A percentile compares a stretch with the other conserved stretches of the same genome.
phyloP scores from a whole-genome alignment of 2,329 filamentous ascomycete genomes.

The Aspergillus sojae region DNA sequence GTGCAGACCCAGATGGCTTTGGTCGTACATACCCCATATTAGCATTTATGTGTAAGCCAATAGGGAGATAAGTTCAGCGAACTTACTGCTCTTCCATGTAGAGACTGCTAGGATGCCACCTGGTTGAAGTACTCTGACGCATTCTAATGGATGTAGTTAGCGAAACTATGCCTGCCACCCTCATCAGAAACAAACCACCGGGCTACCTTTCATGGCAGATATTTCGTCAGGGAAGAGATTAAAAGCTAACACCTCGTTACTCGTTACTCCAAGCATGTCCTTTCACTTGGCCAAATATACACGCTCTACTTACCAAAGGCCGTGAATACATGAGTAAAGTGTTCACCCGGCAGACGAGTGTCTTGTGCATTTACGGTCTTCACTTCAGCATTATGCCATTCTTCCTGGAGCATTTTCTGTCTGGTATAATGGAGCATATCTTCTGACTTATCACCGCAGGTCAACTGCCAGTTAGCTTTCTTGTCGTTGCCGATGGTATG shows the following conservation, averaged over 20 bases:
- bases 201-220: slow-evolving; percentile 39
- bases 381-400: slow-evolving; percentile 52
- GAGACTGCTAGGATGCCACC: slow-evolving; percentile 39
- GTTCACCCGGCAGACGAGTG: slow-evolving; percentile 41
- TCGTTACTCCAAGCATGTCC: neutral
- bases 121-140: slow-evolving; percentile 36
- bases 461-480: slow-evolving; percentile 48
- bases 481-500: slow-evolving; percentile 40
- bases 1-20: slow-evolving; percentile 32
- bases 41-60: neutral
- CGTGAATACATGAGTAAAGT: slow-evolving; percentile 51
- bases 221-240: slow-evolving; percentile 51
- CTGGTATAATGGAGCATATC: slow-evolving; percentile 47
- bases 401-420: slow-evolving; percentile 42
- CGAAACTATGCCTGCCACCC: too few species aligned
- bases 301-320: slow-evolving; percentile 43
- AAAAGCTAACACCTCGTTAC: slow-evolving; percentile 29
- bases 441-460: slow-evolving; percentile 54
- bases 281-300: too few species aligned
- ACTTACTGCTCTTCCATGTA: slow-evolving; percentile 39
- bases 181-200: too few species aligned
- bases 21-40: neutral
- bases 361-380: slow-evolving; percentile 53
- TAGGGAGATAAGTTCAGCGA: neutral
- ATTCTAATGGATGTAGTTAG: slow-evolving; percentile 25